phyloP scores from a whole-genome alignment of 2,329 filamentous ascomycete species.

The Didymella exigua region DNA sequence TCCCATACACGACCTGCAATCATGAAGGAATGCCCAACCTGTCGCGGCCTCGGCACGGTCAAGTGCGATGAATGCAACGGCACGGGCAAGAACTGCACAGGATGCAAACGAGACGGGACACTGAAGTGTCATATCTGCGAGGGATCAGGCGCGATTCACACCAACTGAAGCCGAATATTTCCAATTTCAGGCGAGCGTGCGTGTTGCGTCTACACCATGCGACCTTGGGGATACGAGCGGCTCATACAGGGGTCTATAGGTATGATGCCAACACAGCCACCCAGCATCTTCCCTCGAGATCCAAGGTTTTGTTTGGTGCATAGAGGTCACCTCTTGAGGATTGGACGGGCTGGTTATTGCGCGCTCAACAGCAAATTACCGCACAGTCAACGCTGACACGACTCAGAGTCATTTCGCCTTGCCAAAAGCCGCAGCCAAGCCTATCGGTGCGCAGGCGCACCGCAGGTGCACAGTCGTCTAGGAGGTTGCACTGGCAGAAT shows the following conservation, averaged over 20 bases:
- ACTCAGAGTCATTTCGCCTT: not conserved
- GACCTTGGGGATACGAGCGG: slow-evolving; percentile 15
- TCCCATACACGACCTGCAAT: not conserved
- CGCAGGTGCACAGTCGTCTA: not conserved
- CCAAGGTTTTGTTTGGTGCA: not conserved
- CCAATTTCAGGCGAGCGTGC: slow-evolving; percentile 7
- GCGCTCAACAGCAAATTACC: not conserved
- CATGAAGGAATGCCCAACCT: slow-evolving; percentile 44
- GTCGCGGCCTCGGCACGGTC: slow-evolving; percentile 40
- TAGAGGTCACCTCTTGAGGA: not conserved
- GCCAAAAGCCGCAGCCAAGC: not conserved
- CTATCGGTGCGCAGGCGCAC: slow-evolving; percentile 27
- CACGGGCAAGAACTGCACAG: slow-evolving; percentile 27
- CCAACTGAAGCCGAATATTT: slow-evolving; percentile 28
- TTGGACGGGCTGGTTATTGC: not conserved
- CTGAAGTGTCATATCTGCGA: slow-evolving; percentile 42
- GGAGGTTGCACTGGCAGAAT: not conserved
- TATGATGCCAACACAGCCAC: slow-evolving; percentile 14
- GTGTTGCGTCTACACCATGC: slow-evolving; percentile 14
- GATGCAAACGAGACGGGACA: slow-evolving; percentile 38
- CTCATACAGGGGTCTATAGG: slow-evolving; percentile 24
- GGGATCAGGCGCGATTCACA: slow-evolving; percentile 42
- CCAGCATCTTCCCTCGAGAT: not conserved
- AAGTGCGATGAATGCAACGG: slow-evolving; percentile 45
- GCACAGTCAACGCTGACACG: slow-evolving; percentile 1